Evolutionary conservation across 2,329 filamentous ascomycete species (phyloP).

Genomic region (Fusarium praegraminearum): DNA sequence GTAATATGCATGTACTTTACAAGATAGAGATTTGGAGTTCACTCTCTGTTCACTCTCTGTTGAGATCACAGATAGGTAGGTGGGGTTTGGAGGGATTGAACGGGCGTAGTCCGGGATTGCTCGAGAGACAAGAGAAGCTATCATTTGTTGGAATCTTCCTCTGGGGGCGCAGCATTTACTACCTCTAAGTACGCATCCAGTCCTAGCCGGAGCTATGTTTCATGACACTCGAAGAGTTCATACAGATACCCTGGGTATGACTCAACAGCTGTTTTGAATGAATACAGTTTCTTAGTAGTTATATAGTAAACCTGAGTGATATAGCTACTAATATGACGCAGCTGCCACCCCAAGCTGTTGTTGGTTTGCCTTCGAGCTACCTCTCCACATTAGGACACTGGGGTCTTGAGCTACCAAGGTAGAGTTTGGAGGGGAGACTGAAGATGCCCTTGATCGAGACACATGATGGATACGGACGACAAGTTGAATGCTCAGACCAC

Average conservation of each 20-base stretch:
- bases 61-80: slow-evolving; percentile 1
- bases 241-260: too few species aligned
- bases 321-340: slow-evolving; percentile 5
- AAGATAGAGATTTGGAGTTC: slow-evolving; percentile 9
- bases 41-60: slow-evolving; percentile 2
- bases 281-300: neutral
- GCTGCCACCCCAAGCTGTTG: neutral
- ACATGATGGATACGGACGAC: neutral
- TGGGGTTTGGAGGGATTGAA: slow-evolving; percentile 1
- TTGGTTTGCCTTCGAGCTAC: neutral
- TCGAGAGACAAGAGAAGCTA: neutral
- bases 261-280: neutral
- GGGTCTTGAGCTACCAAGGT: neutral
- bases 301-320: neutral
- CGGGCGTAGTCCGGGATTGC: slow-evolving; percentile 1
- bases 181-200: too few species aligned
- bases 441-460: neutral
- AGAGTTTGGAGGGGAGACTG: neutral
- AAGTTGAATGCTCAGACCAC: neutral
- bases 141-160: neutral
- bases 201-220: too few species aligned
- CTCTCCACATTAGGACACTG: neutral
- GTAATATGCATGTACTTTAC: neutral
- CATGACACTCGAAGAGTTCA: neutral
- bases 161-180: too few species aligned